Conservation (phyloP, 176 grass and related monocot genomes). For the Musa itinerans region DNA sequence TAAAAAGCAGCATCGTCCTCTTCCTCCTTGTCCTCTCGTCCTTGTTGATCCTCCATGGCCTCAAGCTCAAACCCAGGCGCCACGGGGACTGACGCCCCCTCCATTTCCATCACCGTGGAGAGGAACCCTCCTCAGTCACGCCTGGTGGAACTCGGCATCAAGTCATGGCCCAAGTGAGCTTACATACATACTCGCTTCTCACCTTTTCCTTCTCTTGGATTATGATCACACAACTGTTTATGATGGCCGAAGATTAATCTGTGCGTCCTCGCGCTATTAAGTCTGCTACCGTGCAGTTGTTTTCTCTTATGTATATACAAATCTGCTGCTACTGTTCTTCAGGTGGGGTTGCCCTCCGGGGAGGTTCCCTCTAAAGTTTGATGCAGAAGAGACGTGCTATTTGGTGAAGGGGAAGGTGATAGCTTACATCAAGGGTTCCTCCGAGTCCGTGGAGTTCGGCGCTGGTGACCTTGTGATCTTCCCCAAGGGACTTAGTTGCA, state of each 20-base stretch:
- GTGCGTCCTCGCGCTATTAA: too few relatives aligned
- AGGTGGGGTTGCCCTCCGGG: slow-evolving; percentile 82
- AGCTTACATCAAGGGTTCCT: slow-evolving; percentile 61
- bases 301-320: neutral
- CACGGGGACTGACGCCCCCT: slow-evolving; percentile 51
- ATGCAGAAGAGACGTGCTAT: slow-evolving; percentile 83
- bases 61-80: slow-evolving; percentile 52
- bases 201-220: neutral
- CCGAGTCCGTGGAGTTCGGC: slow-evolving; percentile 72
- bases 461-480: slow-evolving; percentile 85
- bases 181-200: neutral
- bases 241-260: too few relatives aligned
- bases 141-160: slow-evolving; percentile 72
- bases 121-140: slow-evolving; percentile 49
- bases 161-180: slow-evolving; percentile 90
- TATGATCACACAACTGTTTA: neutral
- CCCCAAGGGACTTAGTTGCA: slow-evolving; percentile 86
- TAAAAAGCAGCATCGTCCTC: too few relatives aligned
- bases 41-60: slow-evolving; percentile 30
- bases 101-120: slow-evolving; percentile 52
- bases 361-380: slow-evolving; percentile 75
- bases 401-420: slow-evolving; percentile 72
- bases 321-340: neutral
- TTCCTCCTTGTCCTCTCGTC: neutral
- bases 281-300: too few relatives aligned